A percentile compares a stretch with the other conserved stretches of the same genome.
phyloP scores from a whole-genome alignment of 306 rosid species.

The Vicia villosa region DNA sequence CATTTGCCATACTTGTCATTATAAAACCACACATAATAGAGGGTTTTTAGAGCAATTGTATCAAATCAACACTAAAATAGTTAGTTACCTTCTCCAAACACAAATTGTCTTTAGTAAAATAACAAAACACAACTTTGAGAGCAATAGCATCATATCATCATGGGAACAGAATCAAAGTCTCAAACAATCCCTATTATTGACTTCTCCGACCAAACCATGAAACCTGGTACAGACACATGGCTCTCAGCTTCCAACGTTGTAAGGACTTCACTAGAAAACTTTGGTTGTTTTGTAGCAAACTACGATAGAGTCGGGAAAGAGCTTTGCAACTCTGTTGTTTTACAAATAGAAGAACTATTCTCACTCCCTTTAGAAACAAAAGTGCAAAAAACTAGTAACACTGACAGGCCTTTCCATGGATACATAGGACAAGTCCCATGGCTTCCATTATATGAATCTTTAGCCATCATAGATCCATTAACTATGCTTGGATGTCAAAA shows the following conservation, averaged over 20 bases:
- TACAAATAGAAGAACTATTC: conserved; percentile 34
- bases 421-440: conserved; percentile 39
- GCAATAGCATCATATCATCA: neutral
- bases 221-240: conserved; percentile 45
- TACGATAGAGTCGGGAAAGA: conserved; percentile 30
- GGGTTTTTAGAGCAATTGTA: neutral
- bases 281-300: conserved; percentile 45
- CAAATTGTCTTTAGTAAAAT: too few species aligned
- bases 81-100: neutral
- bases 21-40: too few species aligned
- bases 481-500: conserved; percentile 33
- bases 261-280: conserved; percentile 37
- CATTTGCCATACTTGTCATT: too few species aligned
- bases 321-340: conserved; percentile 32
- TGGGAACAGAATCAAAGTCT: conserved; percentile 41
- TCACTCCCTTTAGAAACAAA: conserved; percentile 41
- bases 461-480: conserved; percentile 38
- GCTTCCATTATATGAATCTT: conserved; percentile 49
- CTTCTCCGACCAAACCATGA: conserved; percentile 34
- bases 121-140: too few species aligned
- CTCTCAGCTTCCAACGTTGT: conserved; percentile 34
- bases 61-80: neutral
- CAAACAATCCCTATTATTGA: conserved; percentile 34
- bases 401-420: conserved; percentile 43
- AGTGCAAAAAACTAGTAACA: conserved; percentile 36